These are phyloP conservation scores for Bipolaris cookei DNA, from an alignment of 2,329 filamentous ascomycete genomes.

Conservation along the genomic window DNA sequence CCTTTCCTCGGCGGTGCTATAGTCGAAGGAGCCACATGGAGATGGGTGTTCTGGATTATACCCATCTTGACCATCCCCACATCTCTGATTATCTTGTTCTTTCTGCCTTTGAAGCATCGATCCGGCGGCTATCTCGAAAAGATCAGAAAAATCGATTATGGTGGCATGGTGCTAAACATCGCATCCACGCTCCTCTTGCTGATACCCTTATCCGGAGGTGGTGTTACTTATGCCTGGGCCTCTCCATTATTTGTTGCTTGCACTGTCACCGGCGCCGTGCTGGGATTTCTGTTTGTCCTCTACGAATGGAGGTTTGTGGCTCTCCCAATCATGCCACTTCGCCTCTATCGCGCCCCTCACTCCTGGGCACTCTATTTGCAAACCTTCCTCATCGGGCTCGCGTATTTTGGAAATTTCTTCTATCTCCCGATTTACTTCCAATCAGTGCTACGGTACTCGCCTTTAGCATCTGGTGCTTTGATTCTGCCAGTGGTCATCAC, in stretches of 20 bases:
- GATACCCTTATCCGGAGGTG: constrained; percentile 68
- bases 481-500: constrained; percentile 52
- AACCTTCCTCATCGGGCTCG: constrained; percentile 65
- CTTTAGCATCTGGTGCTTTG: constrained; percentile 59
- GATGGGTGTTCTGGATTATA: constrained; percentile 27
- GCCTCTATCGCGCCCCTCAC: constrained; percentile 62
- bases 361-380: constrained; percentile 63
- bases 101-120: constrained; percentile 52
- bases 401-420: constrained; percentile 66
- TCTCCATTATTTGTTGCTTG: constrained; percentile 66
- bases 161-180: constrained; percentile 62
- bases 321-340: constrained; percentile 65
- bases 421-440: constrained; percentile 69
- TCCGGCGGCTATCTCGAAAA: constrained; percentile 55
- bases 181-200: constrained; percentile 66
- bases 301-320: constrained; percentile 63
- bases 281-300: constrained; percentile 58
- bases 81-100: constrained; percentile 20
- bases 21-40: constrained; percentile 25
- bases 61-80: constrained; percentile 22
- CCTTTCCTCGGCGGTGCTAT: constrained; percentile 31
- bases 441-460: constrained; percentile 58
- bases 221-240: constrained; percentile 62
- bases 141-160: constrained; percentile 64
- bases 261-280: constrained; percentile 58